Evolutionary conservation across 192 early-diverging fungal genomes (phyloP).

Genomic region (Gaertneriomyces sp.): DNA sequence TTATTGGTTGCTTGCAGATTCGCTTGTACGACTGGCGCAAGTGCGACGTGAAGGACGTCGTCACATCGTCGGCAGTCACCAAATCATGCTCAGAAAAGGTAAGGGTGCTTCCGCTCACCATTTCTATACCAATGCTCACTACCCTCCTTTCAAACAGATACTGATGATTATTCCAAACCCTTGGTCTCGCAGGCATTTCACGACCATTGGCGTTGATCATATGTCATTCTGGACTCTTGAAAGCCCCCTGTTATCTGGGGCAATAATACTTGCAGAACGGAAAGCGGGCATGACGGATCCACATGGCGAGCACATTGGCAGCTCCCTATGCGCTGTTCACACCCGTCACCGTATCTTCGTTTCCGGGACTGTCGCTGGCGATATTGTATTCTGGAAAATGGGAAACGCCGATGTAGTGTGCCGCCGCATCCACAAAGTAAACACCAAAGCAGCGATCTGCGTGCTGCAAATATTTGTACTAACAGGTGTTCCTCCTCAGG

Average conservation of each 20-base stretch:
- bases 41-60: conserved; percentile 1
- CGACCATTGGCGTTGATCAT: conserved; percentile 12
- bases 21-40: conserved; percentile 26
- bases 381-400: conserved; percentile 26
- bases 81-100: conserved; percentile 5
- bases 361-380: conserved; percentile 19
- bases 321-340: conserved; percentile 9
- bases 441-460: no score
- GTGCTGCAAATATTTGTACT: background rate
- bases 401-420: conserved; percentile 1
- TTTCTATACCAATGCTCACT: background rate
- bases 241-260: conserved; percentile 7
- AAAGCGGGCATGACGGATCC: conserved; percentile 11
- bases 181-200: conserved; percentile 25
- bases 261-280: background rate
- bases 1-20: conserved; percentile 10
- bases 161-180: conserved; percentile 17
- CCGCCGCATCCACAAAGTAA: conserved; percentile 24
- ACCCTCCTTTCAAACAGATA: conserved; percentile 4
- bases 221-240: conserved; percentile 26
- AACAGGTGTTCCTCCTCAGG: conserved; percentile 8
- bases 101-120: background rate
- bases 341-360: conserved; percentile 20
- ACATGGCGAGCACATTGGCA: background rate
- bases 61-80: background rate